Percentiles rank a stretch among this genome's conserved stretches.
phyloP scores from a whole-genome alignment of 495 filamentous ascomycete species.

The Thermothielavioides terrestris region DNA sequence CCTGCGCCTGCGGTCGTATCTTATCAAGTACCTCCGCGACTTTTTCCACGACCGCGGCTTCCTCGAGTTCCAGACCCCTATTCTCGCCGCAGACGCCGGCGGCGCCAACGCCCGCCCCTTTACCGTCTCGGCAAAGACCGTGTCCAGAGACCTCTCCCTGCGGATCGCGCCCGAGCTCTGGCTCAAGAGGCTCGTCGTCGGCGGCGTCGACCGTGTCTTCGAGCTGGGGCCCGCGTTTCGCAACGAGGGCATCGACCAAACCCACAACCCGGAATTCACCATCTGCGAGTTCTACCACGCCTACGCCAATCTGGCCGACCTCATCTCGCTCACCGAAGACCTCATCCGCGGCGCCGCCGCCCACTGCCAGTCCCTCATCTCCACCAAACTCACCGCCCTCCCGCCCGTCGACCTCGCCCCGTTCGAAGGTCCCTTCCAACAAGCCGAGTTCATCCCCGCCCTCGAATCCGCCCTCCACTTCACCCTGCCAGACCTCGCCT shows the following conservation, averaged over 20 bases:
- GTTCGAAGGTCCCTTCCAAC: constrained; percentile 42
- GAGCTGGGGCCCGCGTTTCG: constrained; percentile 88
- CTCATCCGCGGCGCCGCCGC: constrained; percentile 52
- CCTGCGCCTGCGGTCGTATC: constrained; percentile 61
- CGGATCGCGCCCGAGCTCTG: constrained; percentile 89
- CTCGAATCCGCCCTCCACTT: constrained; percentile 58
- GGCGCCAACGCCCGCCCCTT: constrained; percentile 86
- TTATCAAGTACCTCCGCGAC: constrained; percentile 64
- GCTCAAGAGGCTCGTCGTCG: constrained; percentile 92
- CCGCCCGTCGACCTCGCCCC: constrained; percentile 39
- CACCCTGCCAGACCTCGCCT: constrained; percentile 59
- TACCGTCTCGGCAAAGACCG: constrained; percentile 63
- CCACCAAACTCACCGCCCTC: constrained; percentile 40
- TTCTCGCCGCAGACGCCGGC: constrained; percentile 64
- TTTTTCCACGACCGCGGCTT: constrained; percentile 65
- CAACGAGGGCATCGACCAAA: constrained; percentile 92
- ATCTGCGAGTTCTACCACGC: constrained; percentile 95
- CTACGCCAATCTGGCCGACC: constrained; percentile 66
- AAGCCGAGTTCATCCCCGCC: constrained; percentile 73
- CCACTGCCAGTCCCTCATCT: constrained; percentile 43
- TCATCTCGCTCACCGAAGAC: constrained; percentile 66
- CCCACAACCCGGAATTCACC: constrained; percentile 97
- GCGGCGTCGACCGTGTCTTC: constrained; percentile 85
- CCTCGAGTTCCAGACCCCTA: constrained; percentile 82
- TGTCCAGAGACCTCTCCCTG: constrained; percentile 58